Evolutionary conservation across 495 filamentous ascomycete species (phyloP), one percentile per base, ranked within the genome.

Genomic region (Xanthoparmelia taractica): DNA sequence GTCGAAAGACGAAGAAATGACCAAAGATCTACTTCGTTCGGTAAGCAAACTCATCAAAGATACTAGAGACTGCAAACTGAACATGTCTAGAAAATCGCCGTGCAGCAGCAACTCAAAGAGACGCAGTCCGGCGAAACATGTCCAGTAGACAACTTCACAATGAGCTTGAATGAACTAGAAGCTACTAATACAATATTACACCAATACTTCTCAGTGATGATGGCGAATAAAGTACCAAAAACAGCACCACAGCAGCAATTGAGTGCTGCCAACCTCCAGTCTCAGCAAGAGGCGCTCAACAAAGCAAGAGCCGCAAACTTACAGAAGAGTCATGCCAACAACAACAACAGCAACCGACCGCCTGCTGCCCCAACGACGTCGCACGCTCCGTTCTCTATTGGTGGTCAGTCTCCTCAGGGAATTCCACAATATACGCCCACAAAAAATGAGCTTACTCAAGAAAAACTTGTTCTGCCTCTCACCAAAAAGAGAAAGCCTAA

Each of bases 361-460:
- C 80, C 87, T 17, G 78, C 85, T 58, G 84, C 87, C 8, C 85
- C 87, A n/a, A 88, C 82, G 1, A 78, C 84, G 0, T 72, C 84
- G 0, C 82, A 87, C 48, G 79, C 85, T 43, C 84, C 86, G 0
- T 89, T 89, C 70, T 80, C 80, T 50, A 81, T 92, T 64, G 85
- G 85, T 27, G 80, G 81, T 11, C 82, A 87, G 47, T 90, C 90
- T 38, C 90, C 89, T 23, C 79, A 87, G 54, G 88, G 89, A 8
- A 79, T 85, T 29, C 88, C 90, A 18, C 79, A 78, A 61, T 82
- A 80, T 66, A 77, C 10, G 4, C 75, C 61, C 20, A 59, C 36
- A 10, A 74, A 79, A 10, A 74, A 74, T 8, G 73, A 74, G 55
- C 74, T 82, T 52, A 76, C 77, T 4, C 76, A 75, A 12, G 77